phyloP scores from a whole-genome alignment of 163 green algal genomes.

The Chloromonas sp. region DNA sequence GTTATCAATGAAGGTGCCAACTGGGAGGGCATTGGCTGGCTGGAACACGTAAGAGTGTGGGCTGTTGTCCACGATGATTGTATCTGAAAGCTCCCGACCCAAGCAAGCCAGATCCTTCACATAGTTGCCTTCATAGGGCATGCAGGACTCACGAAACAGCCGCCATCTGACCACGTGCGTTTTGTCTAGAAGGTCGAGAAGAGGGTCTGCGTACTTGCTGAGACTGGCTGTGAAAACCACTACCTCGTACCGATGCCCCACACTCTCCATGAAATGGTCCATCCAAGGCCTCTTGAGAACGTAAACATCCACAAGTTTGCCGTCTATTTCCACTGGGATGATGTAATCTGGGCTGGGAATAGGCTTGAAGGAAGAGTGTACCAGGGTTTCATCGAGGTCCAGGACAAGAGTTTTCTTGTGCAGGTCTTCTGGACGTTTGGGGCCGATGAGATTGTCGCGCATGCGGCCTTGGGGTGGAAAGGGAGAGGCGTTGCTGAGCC shows the following conservation, averaged over 20 bases:
- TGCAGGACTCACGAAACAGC: conserved; percentile 93
- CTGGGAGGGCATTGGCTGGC: conserved; percentile 90
- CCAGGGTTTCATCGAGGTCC: conserved; percentile 97
- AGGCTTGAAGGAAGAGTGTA: conserved; percentile 96
- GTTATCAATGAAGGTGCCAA: conserved; percentile 45
- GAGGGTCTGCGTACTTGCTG: conserved; percentile 93
- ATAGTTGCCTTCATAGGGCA: conserved; percentile 87
- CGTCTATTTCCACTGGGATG: conserved; percentile 93
- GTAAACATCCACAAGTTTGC: conserved; percentile 90
- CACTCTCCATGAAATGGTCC: conserved; percentile 85
- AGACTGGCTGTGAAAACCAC: conserved; percentile 95
- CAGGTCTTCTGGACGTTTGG: not conserved
- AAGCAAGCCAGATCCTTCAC: conserved; percentile 92
- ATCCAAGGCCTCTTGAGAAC: conserved; percentile 92
- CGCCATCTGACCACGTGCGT: conserved; percentile 71
- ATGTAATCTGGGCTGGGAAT: conserved; percentile 89
- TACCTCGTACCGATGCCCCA: conserved; percentile 62
- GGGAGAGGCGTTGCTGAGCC: not conserved
- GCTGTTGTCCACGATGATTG: conserved; percentile 97
- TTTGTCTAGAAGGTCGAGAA: conserved; percentile 91
- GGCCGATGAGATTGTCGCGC: not conserved
- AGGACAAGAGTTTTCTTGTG: conserved; percentile 37
- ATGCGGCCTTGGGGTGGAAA: not conserved
- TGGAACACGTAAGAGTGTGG: conserved; percentile 94
- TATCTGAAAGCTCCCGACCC: conserved; percentile 70